These are phyloP conservation scores for Camellia oleifera DNA, from an alignment of 179 eudicot species.

Conservation along the genomic window DNA sequence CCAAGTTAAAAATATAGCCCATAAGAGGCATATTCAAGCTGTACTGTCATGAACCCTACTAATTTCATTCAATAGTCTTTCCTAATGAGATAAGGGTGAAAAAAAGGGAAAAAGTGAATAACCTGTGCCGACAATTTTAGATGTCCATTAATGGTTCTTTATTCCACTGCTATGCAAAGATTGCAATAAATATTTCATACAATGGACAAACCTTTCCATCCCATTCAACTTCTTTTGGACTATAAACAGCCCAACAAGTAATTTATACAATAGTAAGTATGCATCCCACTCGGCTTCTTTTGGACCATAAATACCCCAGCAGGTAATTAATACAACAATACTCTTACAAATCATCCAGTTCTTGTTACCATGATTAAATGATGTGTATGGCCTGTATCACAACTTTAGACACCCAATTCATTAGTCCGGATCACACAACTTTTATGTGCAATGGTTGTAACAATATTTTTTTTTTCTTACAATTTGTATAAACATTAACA, in stretches of 20 bases:
- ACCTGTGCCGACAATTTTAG: constrained; percentile 11
- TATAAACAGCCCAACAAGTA: constrained; percentile 12
- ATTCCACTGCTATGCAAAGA: neutral
- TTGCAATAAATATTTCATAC: neutral
- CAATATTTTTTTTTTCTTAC: constrained; percentile 23
- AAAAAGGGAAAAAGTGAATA: neutral
- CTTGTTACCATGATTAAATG: constrained; percentile 33
- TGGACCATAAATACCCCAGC: constrained; percentile 8
- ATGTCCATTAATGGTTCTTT: neutral
- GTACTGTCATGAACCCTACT: neutral
- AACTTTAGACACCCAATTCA: constrained; percentile 56
- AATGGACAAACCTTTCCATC: neutral
- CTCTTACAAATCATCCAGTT: constrained; percentile 20
- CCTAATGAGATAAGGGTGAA: neutral
- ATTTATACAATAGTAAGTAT: constrained; percentile 11
- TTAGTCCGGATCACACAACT: constrained; percentile 46
- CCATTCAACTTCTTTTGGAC: constrained; percentile 6
- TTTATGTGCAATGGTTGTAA: constrained; percentile 26
- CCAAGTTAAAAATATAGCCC: neutral
- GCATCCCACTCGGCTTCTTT: constrained; percentile 11
- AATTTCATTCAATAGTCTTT: neutral
- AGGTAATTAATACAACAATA: constrained; percentile 5
- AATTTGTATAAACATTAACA: constrained; percentile 28
- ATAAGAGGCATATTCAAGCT: constrained; percentile 5
- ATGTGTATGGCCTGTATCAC: constrained; percentile 50